Conservation (phyloP, 2,329 filamentous ascomycete species). For the Hansfordia pulvinata region DNA sequence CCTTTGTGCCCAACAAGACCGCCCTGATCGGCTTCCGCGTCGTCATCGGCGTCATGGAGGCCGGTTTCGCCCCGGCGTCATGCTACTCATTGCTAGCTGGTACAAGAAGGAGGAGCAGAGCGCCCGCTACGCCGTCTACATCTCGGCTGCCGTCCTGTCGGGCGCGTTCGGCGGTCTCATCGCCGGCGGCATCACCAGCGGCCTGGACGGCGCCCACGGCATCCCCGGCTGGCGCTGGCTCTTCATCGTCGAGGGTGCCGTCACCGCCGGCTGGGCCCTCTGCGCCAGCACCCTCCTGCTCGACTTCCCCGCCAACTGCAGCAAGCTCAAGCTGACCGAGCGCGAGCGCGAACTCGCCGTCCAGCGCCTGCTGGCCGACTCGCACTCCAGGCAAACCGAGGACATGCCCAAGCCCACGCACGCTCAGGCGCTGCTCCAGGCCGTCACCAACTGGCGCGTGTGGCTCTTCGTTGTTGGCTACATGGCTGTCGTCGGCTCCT, state of each 20-base stretch:
- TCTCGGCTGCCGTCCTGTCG: conserved; percentile 56
- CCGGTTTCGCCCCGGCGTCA: conserved; percentile 47
- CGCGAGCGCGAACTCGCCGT: conserved; percentile 48
- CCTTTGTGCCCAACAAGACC: conserved; percentile 11
- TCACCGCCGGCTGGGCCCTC: conserved; percentile 43
- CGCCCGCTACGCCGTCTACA: conserved; percentile 45
- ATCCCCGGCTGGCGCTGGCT: conserved; percentile 36
- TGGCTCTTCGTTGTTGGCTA: conserved; percentile 26
- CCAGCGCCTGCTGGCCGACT: conserved; percentile 41
- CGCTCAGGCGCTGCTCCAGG: conserved; percentile 10
- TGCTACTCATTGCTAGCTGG: conserved; percentile 53
- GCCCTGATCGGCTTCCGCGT: conserved; percentile 24
- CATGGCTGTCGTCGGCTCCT: conserved; percentile 25
- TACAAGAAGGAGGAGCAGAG: conserved; percentile 28
- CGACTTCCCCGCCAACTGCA: conserved; percentile 54
- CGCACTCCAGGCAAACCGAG: conserved; percentile 38
- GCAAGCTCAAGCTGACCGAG: conserved; percentile 42
- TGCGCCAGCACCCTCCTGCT: conserved; percentile 50
- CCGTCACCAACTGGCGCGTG: conserved; percentile 23
- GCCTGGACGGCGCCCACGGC: conserved; percentile 38
- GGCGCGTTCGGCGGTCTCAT: conserved; percentile 53
- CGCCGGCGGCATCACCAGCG: conserved; percentile 41
- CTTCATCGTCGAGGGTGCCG: conserved; percentile 49
- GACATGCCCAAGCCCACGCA: conserved; percentile 40
- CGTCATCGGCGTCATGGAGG: conserved; percentile 39